Evolutionary conservation across 306 rosid species (phyloP).

Genomic region (Benincasa hispida): DNA sequence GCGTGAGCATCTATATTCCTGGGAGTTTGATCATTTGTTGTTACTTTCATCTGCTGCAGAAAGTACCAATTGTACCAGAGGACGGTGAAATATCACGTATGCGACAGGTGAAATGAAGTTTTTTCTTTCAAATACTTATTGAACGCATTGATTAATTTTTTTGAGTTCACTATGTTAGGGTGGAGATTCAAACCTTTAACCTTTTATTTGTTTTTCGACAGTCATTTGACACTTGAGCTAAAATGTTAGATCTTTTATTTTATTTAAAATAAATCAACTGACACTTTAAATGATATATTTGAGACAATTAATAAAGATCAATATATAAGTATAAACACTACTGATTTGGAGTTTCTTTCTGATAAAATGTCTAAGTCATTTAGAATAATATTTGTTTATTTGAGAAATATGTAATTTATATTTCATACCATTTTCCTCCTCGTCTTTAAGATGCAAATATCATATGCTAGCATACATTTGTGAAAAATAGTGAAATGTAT

Average conservation of each 20-base stretch:
- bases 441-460: not conserved
- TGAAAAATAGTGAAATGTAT: not conserved
- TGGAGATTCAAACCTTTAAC: no score
- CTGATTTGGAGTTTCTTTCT: not conserved
- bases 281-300: not conserved
- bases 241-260: not conserved
- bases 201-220: no score
- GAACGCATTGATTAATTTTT: not conserved
- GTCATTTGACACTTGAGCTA: not conserved
- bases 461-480: not conserved
- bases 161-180: not conserved
- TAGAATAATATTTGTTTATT: not conserved
- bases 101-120: constrained; percentile 44
- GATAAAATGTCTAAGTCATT: not conserved
- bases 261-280: not conserved
- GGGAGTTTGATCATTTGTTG: constrained; percentile 10
- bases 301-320: not conserved
- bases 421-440: not conserved
- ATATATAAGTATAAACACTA: not conserved
- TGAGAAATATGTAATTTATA: not conserved
- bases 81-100: constrained; percentile 52
- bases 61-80: constrained; percentile 60
- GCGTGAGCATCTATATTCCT: not conserved
- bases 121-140: not conserved
- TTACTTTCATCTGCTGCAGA: constrained; percentile 44